A percentile compares a stretch with the other conserved stretches of the same genome.
Evolutionary conservation across 805 yeast species (phyloP).

Genomic region (Wickerhamiella cacticola): DNA sequence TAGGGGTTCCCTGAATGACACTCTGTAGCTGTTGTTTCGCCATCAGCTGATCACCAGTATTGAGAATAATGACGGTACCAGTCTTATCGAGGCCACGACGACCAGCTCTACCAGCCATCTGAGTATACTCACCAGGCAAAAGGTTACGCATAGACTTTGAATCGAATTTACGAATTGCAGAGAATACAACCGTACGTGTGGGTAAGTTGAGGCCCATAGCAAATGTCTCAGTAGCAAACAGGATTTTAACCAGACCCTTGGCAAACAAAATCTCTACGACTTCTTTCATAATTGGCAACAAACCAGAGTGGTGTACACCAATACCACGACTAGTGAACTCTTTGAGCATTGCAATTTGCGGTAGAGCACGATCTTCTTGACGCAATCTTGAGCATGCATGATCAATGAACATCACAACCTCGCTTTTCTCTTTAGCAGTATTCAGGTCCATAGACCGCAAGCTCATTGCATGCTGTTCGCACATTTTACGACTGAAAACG

Average conservation of each 20-base stretch:
- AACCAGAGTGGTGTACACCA: constrained; percentile 92
- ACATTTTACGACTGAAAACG: constrained; percentile 84
- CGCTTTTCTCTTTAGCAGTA: constrained; percentile 74
- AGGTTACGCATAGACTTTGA: constrained; percentile 72
- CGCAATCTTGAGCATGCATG: constrained; percentile 76
- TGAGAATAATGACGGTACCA: constrained; percentile 91
- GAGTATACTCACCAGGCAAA: constrained; percentile 94
- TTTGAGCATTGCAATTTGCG: constrained; percentile 75
- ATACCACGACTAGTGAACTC: constrained; percentile 66
- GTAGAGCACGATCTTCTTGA: constrained; percentile 83
- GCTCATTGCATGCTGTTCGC: constrained; percentile 85
- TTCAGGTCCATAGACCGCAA: constrained; percentile 66
- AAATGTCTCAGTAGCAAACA: constrained; percentile 96
- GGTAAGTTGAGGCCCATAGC: constrained; percentile 98
- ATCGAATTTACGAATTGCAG: constrained; percentile 78
- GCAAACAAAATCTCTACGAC: constrained; percentile 86
- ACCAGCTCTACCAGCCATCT: constrained; percentile 99
- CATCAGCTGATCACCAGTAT: constrained; percentile 31
- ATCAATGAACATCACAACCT: constrained; percentile 86
- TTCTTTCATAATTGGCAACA: constrained; percentile 85
- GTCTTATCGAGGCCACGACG: constrained; percentile 88
- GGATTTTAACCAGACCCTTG: constrained; percentile 69
- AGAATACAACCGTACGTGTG: constrained; percentile 88
- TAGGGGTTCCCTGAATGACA: constrained; percentile 78
- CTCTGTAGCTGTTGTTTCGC: constrained; percentile 47